Percentiles rank a stretch among this genome's conserved stretches.
These are phyloP conservation scores for Rosa chinensis DNA, from an alignment of 306 rosid genomes.

Conservation along the genomic window DNA sequence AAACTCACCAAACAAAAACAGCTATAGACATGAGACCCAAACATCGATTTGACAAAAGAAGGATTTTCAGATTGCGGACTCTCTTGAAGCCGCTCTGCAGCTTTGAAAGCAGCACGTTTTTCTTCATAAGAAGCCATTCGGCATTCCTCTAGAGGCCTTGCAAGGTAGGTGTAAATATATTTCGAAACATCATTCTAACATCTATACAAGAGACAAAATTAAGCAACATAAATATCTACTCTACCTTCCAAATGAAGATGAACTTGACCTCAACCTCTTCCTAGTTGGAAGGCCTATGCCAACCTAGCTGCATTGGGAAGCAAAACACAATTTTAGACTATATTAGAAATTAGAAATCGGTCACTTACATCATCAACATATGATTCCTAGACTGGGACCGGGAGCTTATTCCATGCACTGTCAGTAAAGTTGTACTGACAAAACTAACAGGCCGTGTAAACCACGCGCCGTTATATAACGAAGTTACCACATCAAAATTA, in stretches of 20 bases:
- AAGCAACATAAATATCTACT: neutral
- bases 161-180: slow-evolving; percentile 48
- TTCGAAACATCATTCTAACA: no score
- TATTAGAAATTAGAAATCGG: neutral
- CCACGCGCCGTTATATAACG: no score
- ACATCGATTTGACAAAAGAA: slow-evolving; percentile 64
- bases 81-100: slow-evolving; percentile 53
- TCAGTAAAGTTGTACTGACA: no score
- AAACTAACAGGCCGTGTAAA: no score
- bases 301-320: slow-evolving; percentile 22
- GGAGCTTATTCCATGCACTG: no score
- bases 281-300: slow-evolving; percentile 37
- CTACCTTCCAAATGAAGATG: slow-evolving; percentile 65
- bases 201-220: no score
- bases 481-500: no score
- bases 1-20: slow-evolving; percentile 87
- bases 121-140: slow-evolving; percentile 51
- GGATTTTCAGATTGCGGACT: slow-evolving; percentile 48
- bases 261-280: slow-evolving; percentile 49
- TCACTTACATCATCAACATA: slow-evolving; percentile 51
- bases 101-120: slow-evolving; percentile 49
- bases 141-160: slow-evolving; percentile 66
- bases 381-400: neutral
- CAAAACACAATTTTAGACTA: no score
- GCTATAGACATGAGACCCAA: slow-evolving; percentile 85